Base-by-base conservation (phyloP, 371 early-diverging fungal genomes). In the Mucor piriformis region DNA sequence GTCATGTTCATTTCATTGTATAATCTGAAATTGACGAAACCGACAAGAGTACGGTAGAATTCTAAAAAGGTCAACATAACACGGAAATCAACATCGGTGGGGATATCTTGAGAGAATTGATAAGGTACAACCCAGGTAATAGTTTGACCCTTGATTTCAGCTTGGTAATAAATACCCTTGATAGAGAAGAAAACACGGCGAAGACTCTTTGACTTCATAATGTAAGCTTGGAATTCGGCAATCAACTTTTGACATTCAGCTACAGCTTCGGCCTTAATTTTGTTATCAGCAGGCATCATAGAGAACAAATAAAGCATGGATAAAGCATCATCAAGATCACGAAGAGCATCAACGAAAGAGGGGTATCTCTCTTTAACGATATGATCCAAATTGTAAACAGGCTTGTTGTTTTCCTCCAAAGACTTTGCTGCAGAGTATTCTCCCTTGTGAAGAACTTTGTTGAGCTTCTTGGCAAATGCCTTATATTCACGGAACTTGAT, bases 151-250 rank as follows among this genome's bases (percentile, higher is more conserved):
- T 91, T 88, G 71, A 97, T 90, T 54, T 95, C 95, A 16, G 92
- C 96, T 82, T 96, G 97, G 74, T 96, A 97, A 82, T 98, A 98
- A 69, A 97, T 95, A 53, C 99, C 99, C 84, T 98, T 98, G 88
- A 97, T 95, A 15, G 94, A 93, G 63, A 97, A 80, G 73, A 98
- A 98, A 15, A 88, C 89, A 70, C 94, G 93, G 47, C 90, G 85
- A 65, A 98, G 74, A 64, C 87, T 76, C 54, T 86, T 82, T 33
- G 92, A 81, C 32, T 85, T 79, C 69, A 95, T 83, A 15, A 97
- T 87, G 67, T 94, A 97, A 64, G 90, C 89, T 76, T 92, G 92
- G 79, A 97, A 98, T 76, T 98, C 97, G 23, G 86, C 83, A 35
- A 87, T 80, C 64, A 97, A 68, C 10, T 90, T 83, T 63, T 89